phyloP scores from a whole-genome alignment of 2,329 filamentous ascomycete species.

The Clarireedia paspali region DNA sequence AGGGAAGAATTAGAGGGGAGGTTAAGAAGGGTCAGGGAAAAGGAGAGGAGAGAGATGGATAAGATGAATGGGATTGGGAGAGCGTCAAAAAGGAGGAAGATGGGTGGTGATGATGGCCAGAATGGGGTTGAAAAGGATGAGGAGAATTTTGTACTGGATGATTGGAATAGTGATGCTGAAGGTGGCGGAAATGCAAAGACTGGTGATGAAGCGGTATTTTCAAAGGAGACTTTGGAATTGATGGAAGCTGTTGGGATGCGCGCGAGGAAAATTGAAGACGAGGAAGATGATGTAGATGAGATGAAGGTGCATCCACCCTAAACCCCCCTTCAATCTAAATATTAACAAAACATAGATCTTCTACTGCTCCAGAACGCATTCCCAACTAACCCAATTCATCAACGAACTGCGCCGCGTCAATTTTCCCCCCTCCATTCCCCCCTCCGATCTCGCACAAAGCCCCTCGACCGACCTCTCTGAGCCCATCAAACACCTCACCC shows the following conservation, averaged over 20 bases:
- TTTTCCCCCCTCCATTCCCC: conserved; percentile 50
- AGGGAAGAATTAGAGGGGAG: conserved; percentile 52
- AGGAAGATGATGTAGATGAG: conserved; percentile 45
- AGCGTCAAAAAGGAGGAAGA: conserved; percentile 39
- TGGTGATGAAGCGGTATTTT: conserved; percentile 39
- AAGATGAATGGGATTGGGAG: conserved; percentile 37
- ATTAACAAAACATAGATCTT: conserved; percentile 40
- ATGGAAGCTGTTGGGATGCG: conserved; percentile 47
- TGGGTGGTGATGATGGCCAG: conserved; percentile 12
- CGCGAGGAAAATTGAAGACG: conserved; percentile 26
- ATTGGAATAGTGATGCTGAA: conserved; percentile 60
- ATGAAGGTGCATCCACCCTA: conserved; percentile 36
- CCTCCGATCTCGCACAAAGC: conserved; percentile 39
- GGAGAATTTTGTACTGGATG: conserved; percentile 54
- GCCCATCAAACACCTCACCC: conserved; percentile 56
- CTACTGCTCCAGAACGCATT: conserved; percentile 68
- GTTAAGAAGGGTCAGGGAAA: conserved; percentile 46
- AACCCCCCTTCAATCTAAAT: not conserved
- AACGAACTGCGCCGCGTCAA: conserved; percentile 56
- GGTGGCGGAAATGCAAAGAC: conserved; percentile 21
- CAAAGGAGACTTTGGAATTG: conserved; percentile 53
- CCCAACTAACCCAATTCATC: conserved; percentile 63
- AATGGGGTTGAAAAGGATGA: conserved; percentile 35
- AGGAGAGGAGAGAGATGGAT: conserved; percentile 46
- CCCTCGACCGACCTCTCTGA: conserved; percentile 34